Base-by-base conservation (phyloP, 495 filamentous ascomycete species). In the Penicillium silybi region DNA sequence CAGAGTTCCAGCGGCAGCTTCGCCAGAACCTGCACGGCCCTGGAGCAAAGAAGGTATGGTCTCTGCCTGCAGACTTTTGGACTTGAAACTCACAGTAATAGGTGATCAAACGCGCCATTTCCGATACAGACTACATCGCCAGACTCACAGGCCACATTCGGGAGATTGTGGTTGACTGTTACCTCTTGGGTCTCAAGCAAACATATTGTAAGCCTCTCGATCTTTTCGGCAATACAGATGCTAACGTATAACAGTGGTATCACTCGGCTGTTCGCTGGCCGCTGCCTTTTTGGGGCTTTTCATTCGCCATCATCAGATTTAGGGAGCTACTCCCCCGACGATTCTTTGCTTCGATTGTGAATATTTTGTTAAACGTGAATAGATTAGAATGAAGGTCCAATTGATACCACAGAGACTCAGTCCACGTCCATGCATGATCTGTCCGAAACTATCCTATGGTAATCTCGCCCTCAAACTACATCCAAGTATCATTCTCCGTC, bases 81-180 rank as follows among this genome's bases (percentile, higher is more conserved):
- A 15, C 13, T 47, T 44, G 11, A 26, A n/a, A 38, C 16, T 56
- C 44, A 61, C 13, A 42, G 0, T 3, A 11, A n/a, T 41, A 73
- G 69, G 57, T 75, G 8, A 73, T 75, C 27, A 29, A 52, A 45
- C 63, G 63, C 5, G 69, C 69, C 4, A 64, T 69, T 54, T 69
- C 67, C 0, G 65, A 71, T 47, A 66, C 68, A 0, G 49, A 56
- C n/a, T 75, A 72, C 43, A 75, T 75, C 41, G 52, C 52, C 9
- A 35, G 58, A 1, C 55, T 75, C 1, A 58, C 48, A 2, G 72
- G 70, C 0, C 44, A 48, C 10, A 22, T 73, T 13, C 52, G 63
- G 4, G 66, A 71, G 15, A 66, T 65, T 32, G 72, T 75, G 20
- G 58, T 75, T 0, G 34, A 44, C 3, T 66, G 66, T 27, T 75